Evolutionary conservation across 106 monocot genomes (phyloP), one percentile per base, ranked within the genome.

Genomic region (Vanilla planifolia): DNA sequence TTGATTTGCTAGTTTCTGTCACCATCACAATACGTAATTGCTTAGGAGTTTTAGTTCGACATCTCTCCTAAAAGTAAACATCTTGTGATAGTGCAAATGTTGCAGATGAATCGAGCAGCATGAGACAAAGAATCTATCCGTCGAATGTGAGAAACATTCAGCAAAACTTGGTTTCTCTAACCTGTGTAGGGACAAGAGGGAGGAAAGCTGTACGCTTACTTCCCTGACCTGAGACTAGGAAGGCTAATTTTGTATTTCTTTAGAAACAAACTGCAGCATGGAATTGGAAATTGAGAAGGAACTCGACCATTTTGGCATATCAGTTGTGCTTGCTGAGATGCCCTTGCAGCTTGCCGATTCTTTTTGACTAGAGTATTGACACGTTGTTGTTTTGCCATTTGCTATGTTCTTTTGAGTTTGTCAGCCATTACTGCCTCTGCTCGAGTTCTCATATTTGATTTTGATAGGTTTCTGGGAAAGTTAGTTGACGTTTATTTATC

Each of bases 211-310:
- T 7, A 45, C 44, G 20, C 44, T 20, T 17, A 16, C 7, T 19
- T 19, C 44, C 20, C 20, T 0, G 20, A 45, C 20, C n/a, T 45
- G 17, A 45, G 5, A 17, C 44, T 5, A 4, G 8, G 6, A 45
- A 30, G n/a, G 30, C 29, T 14, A 9, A 40, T 9, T 9, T 14
- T 9, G 14, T 40, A 9, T 14, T 53, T 30, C 50, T 57, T 34
- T 21, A 57, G 57, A 58, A 88, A 68, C 76, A 83, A 87, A 39
- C 65, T 64, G 51, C 79, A 85, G 71, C 80, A 92, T 34, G 69
- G 32, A 22, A 70, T 59, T 60, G 5, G 37, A 22, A 27, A 44
- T 1, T 69, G 44, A 0, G 75, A 36, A 20, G 86, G 82, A n/a
- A 62, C 17, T 1, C 70, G 67, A 6, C 88, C 88, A 2, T 69